Evolutionary conservation across 2,329 filamentous ascomycete species (phyloP).

Genomic region (Cryphonectria naterciae): DNA sequence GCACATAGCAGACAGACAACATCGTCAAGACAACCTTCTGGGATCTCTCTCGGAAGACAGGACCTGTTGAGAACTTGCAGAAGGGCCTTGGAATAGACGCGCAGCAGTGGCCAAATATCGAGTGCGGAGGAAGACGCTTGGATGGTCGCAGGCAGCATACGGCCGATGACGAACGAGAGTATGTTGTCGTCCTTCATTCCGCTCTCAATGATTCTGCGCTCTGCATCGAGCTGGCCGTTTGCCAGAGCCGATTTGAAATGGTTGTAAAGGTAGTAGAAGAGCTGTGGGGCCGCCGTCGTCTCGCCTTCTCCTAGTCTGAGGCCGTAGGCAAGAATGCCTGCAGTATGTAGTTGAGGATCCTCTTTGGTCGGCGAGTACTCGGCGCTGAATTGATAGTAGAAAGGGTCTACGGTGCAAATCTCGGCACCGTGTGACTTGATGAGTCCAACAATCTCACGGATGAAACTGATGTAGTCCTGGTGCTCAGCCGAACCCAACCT

Average conservation of each 20-base stretch:
- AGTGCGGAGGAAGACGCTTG: slow-evolving; percentile 41
- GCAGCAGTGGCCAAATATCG: slow-evolving; percentile 52
- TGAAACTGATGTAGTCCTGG: slow-evolving; percentile 53
- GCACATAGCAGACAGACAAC: slow-evolving; percentile 40
- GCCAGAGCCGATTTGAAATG: slow-evolving; percentile 60
- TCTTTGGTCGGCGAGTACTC: slow-evolving; percentile 60
- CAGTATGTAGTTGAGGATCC: slow-evolving; percentile 61
- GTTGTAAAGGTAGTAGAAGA: slow-evolving; percentile 62
- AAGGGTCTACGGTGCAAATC: slow-evolving; percentile 57
- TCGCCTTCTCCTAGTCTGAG: slow-evolving; percentile 59
- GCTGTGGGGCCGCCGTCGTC: slow-evolving; percentile 47
- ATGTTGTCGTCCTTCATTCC: slow-evolving; percentile 54
- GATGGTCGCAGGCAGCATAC: slow-evolving; percentile 60
- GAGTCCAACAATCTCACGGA: slow-evolving; percentile 55
- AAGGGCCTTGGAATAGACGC: slow-evolving; percentile 54
- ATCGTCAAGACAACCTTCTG: slow-evolving; percentile 39
- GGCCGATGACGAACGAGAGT: slow-evolving; percentile 51
- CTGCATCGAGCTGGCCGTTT: slow-evolving; percentile 52
- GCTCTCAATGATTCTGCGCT: slow-evolving; percentile 49
- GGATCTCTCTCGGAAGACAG: slow-evolving; percentile 44
- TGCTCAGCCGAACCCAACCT: slow-evolving; percentile 46
- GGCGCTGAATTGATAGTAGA: slow-evolving; percentile 59
- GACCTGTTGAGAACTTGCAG: slow-evolving; percentile 41
- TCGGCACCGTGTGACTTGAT: slow-evolving; percentile 59
- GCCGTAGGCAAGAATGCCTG: slow-evolving; percentile 59